Evolutionary conservation across 176 grass and related monocot genomes (phyloP).

Genomic region (Leersia perrieri): DNA sequence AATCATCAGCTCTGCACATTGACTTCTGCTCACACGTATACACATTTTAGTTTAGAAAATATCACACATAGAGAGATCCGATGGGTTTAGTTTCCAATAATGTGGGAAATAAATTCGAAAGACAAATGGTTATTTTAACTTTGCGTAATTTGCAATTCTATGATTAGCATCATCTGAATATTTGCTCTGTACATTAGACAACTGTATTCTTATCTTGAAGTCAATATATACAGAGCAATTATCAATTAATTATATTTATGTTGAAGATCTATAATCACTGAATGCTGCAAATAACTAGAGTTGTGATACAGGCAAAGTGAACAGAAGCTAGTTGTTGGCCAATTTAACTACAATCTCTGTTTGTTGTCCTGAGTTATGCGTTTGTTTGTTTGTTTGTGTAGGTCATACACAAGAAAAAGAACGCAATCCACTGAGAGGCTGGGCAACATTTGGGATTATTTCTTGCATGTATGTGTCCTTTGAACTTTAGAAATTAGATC

Average conservation of each 20-base stretch:
- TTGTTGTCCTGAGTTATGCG: slow-evolving; percentile 1
- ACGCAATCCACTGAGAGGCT: slow-evolving; percentile 58
- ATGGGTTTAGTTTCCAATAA: neutral
- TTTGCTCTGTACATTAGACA: neutral
- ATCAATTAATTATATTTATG: no score
- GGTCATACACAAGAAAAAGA: slow-evolving; percentile 64
- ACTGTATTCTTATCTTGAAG: neutral
- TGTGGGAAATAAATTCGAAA: neutral
- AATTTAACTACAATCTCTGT: neutral
- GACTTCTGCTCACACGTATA: neutral
- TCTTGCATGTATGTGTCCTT: slow-evolving; percentile 73
- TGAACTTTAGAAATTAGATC: slow-evolving; percentile 14
- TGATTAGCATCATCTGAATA: neutral
- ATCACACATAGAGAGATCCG: neutral
- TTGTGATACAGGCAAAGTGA: neutral
- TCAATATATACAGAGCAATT: no score
- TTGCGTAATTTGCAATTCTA: neutral
- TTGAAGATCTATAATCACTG: neutral
- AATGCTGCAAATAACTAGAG: neutral
- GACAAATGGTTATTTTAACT: neutral
- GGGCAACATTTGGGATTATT: slow-evolving; percentile 80
- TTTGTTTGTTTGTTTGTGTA: slow-evolving; percentile 20
- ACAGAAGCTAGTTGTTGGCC: neutral
- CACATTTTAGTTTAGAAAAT: slow-evolving; percentile 11
- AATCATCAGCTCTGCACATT: slow-evolving; percentile 5